Evolutionary conservation across 2,329 filamentous ascomycete genomes (phyloP).

Genomic region (Mollisia scopiformis): DNA sequence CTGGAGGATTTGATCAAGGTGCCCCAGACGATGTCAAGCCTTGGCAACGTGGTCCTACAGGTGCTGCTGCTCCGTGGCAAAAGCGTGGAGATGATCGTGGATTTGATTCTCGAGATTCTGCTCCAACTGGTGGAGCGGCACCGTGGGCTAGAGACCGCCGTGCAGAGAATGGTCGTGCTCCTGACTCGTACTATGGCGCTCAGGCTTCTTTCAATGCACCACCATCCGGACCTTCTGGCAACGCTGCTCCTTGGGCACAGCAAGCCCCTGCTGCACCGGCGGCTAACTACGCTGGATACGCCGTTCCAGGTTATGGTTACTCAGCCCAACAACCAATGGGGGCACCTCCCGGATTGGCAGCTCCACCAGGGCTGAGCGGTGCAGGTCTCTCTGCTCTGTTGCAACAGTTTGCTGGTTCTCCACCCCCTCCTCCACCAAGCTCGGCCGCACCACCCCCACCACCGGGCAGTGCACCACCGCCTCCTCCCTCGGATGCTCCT

Average conservation of each 20-base stretch:
- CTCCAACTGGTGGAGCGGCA: constrained; percentile 48
- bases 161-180: constrained; percentile 44
- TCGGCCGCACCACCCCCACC: constrained; percentile 41
- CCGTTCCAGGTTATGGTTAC: constrained; percentile 47
- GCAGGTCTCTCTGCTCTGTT: constrained; percentile 67
- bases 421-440: constrained; percentile 57
- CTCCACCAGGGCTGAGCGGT: constrained; percentile 52
- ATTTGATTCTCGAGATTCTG: constrained; percentile 39
- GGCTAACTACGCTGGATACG: constrained; percentile 57
- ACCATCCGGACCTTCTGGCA: constrained; percentile 51
- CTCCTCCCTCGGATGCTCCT: constrained; percentile 48
- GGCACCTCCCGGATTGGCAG: constrained; percentile 43
- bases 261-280: constrained; percentile 42
- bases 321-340: constrained; percentile 47
- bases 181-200: constrained; percentile 53
- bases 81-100: constrained; percentile 47
- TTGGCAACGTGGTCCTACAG: constrained; percentile 86
- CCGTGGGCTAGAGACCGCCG: constrained; percentile 66
- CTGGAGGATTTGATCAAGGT: constrained; percentile 57
- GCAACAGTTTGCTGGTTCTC: constrained; percentile 60
- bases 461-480: constrained; percentile 62
- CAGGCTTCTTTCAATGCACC: constrained; percentile 50
- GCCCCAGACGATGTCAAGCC: constrained; percentile 68
- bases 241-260: constrained; percentile 48
- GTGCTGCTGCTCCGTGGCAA: constrained; percentile 80